These are phyloP conservation scores for Astrothelium macrocarpum DNA, from an alignment of 495 filamentous ascomycete genomes.

Conservation along the genomic window DNA sequence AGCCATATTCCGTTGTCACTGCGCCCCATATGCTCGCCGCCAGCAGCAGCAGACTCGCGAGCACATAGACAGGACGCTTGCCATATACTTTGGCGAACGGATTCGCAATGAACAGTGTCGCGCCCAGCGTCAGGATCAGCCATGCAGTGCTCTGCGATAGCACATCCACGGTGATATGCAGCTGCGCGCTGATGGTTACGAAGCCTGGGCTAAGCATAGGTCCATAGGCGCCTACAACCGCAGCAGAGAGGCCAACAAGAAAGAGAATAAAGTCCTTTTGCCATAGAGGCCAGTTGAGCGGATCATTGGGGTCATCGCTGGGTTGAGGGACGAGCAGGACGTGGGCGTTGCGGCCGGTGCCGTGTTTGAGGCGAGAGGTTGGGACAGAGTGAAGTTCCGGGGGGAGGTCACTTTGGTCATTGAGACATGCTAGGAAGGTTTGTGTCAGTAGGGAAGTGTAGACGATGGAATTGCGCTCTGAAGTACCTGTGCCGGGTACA, in stretches of 20 bases:
- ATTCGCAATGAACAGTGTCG: conserved; percentile 50
- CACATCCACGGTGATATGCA: conserved; percentile 33
- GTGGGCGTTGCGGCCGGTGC: conserved; percentile 52
- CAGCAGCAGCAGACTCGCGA: conserved; percentile 49
- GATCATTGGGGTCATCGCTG: conserved; percentile 72
- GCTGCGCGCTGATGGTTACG: conserved; percentile 35
- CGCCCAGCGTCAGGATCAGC: conserved; percentile 42
- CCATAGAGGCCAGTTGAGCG: conserved; percentile 30
- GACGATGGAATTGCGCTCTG: background rate
- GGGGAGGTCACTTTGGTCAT: conserved; percentile 16
- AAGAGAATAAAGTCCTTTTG: conserved; percentile 33
- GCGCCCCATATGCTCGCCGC: conserved; percentile 52
- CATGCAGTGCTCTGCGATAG: conserved; percentile 39
- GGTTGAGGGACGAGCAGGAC: conserved; percentile 74
- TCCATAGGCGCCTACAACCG: conserved; percentile 46
- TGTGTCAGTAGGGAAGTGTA: background rate
- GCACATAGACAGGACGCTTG: conserved; percentile 52
- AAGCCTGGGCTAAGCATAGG: conserved; percentile 44
- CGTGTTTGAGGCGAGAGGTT: conserved; percentile 51
- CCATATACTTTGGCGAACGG: conserved; percentile 56
- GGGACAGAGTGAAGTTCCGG: conserved; percentile 12
- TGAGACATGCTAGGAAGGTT: conserved; percentile 14
- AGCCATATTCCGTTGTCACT: conserved; percentile 43
- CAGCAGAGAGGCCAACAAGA: conserved; percentile 44
- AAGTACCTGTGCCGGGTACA: conserved; percentile 19